Evolutionary conservation across 2,329 filamentous ascomycete species (phyloP).

Genomic region (Stromatinia cepivora): DNA sequence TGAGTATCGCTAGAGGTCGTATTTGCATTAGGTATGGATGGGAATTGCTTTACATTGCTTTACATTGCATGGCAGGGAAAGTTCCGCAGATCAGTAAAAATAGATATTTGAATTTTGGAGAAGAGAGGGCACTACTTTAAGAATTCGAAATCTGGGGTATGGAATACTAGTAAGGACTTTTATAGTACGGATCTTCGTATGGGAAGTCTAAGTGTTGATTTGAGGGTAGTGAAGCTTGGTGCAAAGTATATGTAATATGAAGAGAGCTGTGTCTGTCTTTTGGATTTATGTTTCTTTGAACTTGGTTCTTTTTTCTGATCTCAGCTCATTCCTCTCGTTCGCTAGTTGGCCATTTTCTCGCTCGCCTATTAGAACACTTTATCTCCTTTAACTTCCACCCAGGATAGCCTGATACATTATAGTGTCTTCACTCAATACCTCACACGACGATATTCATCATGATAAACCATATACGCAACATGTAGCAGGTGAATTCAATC

Average conservation of each 20-base stretch:
- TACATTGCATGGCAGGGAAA: background rate
- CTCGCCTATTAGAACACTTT: background rate
- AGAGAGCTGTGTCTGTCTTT: background rate
- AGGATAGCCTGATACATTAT: background rate
- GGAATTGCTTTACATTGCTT: background rate
- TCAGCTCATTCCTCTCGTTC: background rate
- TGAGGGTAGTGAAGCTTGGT: background rate
- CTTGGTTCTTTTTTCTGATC: background rate
- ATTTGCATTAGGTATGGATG: background rate
- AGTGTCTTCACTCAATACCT: background rate
- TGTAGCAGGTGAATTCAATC: background rate
- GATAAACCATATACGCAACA: constrained; percentile 8
- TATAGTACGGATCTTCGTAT: background rate
- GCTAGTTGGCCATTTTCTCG: background rate
- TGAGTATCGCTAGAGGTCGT: too few species aligned
- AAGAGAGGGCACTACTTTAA: background rate
- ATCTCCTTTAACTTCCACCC: background rate
- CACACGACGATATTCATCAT: background rate
- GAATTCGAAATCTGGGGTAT: background rate
- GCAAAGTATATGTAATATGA: background rate
- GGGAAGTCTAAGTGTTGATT: background rate
- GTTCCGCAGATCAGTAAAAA: background rate
- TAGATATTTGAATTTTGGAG: background rate
- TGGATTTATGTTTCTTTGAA: background rate
- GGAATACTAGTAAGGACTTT: background rate